Conservation (phyloP, 306 rosid genomes). For the Rosa lucieae region DNA sequence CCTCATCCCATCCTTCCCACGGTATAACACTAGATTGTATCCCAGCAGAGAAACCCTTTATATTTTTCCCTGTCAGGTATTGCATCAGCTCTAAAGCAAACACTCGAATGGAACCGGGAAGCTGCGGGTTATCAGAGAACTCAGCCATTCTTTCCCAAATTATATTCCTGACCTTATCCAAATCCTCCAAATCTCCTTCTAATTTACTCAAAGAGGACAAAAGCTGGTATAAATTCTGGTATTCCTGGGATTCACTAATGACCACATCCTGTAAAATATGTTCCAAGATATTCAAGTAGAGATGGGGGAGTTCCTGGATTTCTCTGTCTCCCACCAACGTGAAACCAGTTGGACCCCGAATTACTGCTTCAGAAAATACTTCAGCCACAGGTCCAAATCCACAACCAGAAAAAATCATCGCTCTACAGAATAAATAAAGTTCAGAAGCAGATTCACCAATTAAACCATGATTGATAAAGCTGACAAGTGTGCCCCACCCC, state of each 20-base stretch:
- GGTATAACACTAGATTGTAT: conserved; percentile 60
- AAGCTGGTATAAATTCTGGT: conserved; percentile 61
- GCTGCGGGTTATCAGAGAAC: conserved; percentile 81
- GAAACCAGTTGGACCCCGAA: conserved; percentile 41
- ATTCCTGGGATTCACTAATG: conserved; percentile 59
- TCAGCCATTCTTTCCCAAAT: conserved; percentile 85
- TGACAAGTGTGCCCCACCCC: conserved; percentile 74
- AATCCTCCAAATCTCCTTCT: conserved; percentile 70
- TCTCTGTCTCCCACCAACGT: conserved; percentile 37
- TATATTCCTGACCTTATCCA: conserved; percentile 70
- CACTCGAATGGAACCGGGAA: conserved; percentile 84
- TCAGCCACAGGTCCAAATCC: conserved; percentile 80
- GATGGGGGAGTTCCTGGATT: conserved; percentile 62
- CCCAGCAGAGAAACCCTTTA: conserved; percentile 75
- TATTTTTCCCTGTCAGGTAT: conserved; percentile 67
- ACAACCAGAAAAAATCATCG: conserved; percentile 92
- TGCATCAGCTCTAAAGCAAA: conserved; percentile 87
- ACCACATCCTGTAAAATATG: conserved; percentile 61
- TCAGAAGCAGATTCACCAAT: conserved; percentile 56
- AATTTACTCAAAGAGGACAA: conserved; percentile 82
- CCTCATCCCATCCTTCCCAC: conserved; percentile 94
- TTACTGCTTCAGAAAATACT: conserved; percentile 67
- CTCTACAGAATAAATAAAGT: conserved; percentile 65
- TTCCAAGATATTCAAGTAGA: conserved; percentile 72
- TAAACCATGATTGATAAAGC: conserved; percentile 59